A percentile compares a stretch with the other conserved stretches of the same genome.
Evolutionary conservation across 139 green algal species (phyloP).

Genomic region (Trebouxia sp.): DNA sequence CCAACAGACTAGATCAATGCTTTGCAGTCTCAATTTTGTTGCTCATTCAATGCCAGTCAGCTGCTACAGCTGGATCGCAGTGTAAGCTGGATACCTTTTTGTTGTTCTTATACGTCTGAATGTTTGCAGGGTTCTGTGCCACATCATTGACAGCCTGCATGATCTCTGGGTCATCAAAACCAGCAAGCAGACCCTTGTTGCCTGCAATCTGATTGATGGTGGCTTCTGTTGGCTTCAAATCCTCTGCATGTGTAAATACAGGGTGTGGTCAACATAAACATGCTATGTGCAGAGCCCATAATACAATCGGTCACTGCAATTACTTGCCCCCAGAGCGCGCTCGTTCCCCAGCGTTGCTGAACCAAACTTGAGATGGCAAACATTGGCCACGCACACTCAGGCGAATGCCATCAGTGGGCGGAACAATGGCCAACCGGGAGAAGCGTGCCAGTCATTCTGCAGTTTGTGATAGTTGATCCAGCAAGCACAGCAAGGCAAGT

Average conservation of each 20-base stretch:
- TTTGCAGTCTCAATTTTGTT: not conserved
- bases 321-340: too few relatives aligned
- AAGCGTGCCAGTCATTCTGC: too few relatives aligned
- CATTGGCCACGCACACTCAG: too few relatives aligned
- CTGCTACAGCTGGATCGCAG: not conserved
- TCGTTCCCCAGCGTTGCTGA: too few relatives aligned
- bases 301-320: too few relatives aligned
- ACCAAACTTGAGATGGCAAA: too few relatives aligned
- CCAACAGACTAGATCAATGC: not conserved
- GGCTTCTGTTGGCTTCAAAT: slow-evolving; percentile 17
- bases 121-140: slow-evolving; percentile 47
- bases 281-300: not conserved
- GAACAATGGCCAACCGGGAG: too few relatives aligned
- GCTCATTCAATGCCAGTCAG: not conserved
- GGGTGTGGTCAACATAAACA: not conserved
- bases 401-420: too few relatives aligned
- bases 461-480: too few relatives aligned
- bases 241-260: slow-evolving; percentile 1
- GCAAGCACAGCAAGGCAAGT: too few relatives aligned
- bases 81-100: slow-evolving; percentile 41
- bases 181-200: not conserved
- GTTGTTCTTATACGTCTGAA: slow-evolving; percentile 66
- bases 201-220: not conserved
- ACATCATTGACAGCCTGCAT: slow-evolving; percentile 54
- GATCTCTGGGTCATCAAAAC: slow-evolving; percentile 42